Conservation (phyloP, 805 yeast genomes). For the Ogataea ramenticola region DNA sequence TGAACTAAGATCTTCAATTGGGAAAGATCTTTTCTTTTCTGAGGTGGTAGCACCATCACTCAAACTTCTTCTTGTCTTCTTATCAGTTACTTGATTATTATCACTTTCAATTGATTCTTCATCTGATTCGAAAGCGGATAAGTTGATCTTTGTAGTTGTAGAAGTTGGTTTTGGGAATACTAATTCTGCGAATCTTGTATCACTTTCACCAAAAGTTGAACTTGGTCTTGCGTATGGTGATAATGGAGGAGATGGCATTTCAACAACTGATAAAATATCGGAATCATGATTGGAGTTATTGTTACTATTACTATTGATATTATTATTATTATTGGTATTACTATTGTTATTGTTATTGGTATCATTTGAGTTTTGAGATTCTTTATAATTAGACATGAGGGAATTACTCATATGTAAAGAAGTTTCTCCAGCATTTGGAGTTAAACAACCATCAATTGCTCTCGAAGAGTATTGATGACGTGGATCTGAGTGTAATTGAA, state of each 20-base stretch:
- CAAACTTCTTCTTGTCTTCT: conserved; percentile 1
- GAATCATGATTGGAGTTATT: background rate
- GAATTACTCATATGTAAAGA: background rate
- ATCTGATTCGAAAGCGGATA: conserved; percentile 6
- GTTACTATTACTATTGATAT: too few relatives aligned
- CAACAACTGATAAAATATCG: conserved; percentile 2
- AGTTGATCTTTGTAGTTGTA: background rate
- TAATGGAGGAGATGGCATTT: conserved; percentile 32
- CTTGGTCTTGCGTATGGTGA: conserved; percentile 27
- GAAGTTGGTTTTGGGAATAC: conserved; percentile 18
- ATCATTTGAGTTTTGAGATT: background rate
- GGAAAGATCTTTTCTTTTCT: conserved; percentile 27
- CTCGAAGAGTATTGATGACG: conserved; percentile 2
- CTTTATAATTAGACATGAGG: background rate
- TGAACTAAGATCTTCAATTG: conserved; percentile 36
- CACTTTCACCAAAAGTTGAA: conserved; percentile 16
- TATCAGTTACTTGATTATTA: background rate
- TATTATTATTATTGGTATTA: background rate
- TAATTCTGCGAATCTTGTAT: conserved; percentile 19
- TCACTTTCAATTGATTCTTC: conserved; percentile 4
- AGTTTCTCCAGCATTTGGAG: conserved; percentile 12
- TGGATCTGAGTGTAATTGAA: background rate
- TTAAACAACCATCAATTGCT: conserved; percentile 20
- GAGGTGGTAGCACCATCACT: background rate
- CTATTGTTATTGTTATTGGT: background rate